These are phyloP conservation scores for Fusarium chaquense DNA, from an alignment of 2,329 filamentous ascomycete species.

Conservation along the genomic window DNA sequence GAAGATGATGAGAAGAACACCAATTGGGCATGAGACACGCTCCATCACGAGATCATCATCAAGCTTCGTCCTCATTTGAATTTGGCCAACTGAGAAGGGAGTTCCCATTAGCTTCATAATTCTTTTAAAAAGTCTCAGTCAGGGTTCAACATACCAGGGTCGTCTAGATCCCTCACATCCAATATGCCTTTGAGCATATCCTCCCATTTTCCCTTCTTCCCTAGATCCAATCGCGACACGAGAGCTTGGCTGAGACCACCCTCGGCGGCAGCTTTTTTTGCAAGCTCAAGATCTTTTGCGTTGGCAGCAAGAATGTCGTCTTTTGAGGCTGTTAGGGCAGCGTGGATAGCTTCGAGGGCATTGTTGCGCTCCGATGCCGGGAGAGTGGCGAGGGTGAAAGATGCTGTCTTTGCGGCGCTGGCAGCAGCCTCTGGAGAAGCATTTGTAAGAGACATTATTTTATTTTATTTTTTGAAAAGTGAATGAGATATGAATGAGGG, in stretches of 20 bases:
- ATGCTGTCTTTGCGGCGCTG: conserved; percentile 81
- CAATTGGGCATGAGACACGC: conserved; percentile 92
- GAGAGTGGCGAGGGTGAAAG: conserved; percentile 84
- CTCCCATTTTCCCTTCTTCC: conserved; percentile 90
- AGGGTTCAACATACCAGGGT: conserved; percentile 74
- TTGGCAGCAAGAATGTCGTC: conserved; percentile 88
- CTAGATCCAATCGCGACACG: conserved; percentile 88
- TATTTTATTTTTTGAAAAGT: neutral
- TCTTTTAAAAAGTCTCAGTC: neutral
- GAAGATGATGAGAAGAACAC: conserved; percentile 98
- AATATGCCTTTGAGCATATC: conserved; percentile 97
- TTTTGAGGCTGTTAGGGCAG: conserved; percentile 76
- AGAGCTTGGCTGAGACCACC: conserved; percentile 85
- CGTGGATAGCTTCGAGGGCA: conserved; percentile 85
- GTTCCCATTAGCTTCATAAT: neutral
- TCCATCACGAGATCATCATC: conserved; percentile 89
- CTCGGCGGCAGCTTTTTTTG: conserved; percentile 77
- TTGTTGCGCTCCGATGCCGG: conserved; percentile 81
- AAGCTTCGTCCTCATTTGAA: conserved; percentile 84
- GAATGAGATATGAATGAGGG: conserved; percentile 8
- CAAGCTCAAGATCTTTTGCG: conserved; percentile 80
- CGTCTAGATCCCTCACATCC: conserved; percentile 84
- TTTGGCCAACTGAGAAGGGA: conserved; percentile 82
- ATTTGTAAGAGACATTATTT: conserved; percentile 86
- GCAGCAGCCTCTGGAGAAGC: conserved; percentile 83